These are phyloP conservation scores for Saturnispora diversa DNA, from an alignment of 805 yeast genomes.

Conservation along the genomic window DNA sequence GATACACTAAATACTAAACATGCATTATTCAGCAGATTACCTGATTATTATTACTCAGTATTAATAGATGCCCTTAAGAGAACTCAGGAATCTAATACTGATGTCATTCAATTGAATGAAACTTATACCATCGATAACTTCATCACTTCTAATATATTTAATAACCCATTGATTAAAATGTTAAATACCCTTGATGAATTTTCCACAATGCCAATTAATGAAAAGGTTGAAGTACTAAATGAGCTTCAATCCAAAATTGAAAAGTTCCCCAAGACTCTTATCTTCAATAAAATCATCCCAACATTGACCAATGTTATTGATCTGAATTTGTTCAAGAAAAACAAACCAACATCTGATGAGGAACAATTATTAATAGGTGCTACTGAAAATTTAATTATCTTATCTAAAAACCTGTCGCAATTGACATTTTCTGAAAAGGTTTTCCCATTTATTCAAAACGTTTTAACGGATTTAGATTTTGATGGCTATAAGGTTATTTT, in stretches of 20 bases:
- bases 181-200: slow-evolving; percentile 77
- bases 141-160: slow-evolving; percentile 65
- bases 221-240: slow-evolving; percentile 58
- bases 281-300: slow-evolving; percentile 68
- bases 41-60: slow-evolving; percentile 42
- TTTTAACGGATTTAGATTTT: slow-evolving; percentile 22
- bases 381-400: slow-evolving; percentile 47
- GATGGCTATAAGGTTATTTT: slow-evolving; percentile 27
- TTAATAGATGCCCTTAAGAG: slow-evolving; percentile 46
- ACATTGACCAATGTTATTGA: slow-evolving; percentile 45
- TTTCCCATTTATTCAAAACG: slow-evolving; percentile 36
- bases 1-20: slow-evolving; percentile 32
- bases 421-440: slow-evolving; percentile 70
- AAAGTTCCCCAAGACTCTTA: slow-evolving; percentile 50
- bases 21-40: slow-evolving; percentile 51
- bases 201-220: slow-evolving; percentile 61
- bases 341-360: slow-evolving; percentile 13
- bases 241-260: slow-evolving; percentile 49
- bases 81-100: slow-evolving; percentile 31
- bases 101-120: slow-evolving; percentile 24
- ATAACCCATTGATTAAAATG: slow-evolving; percentile 74
- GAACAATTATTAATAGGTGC: slow-evolving; percentile 37
- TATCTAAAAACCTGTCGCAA: slow-evolving; percentile 63
- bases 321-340: slow-evolving; percentile 13
- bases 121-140: slow-evolving; percentile 51